Evolutionary conservation across 2,329 filamentous ascomycete species (phyloP), one percentile per base, ranked within the genome.

Genomic region (Xylariomycetidae sp.): DNA sequence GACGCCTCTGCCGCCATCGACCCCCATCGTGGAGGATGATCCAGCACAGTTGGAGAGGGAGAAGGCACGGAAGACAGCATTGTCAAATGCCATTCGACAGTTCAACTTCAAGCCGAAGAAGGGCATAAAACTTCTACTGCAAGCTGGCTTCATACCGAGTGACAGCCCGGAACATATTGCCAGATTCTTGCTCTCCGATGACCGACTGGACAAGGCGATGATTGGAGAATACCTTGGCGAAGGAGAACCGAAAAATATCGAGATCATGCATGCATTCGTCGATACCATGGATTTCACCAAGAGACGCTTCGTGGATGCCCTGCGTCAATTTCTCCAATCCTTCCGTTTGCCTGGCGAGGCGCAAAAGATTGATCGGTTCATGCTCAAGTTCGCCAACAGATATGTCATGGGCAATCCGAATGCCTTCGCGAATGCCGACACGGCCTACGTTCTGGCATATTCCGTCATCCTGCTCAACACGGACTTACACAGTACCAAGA

Each of bases 61-160:
- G 35, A 96, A 96, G 63, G 85, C 89, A 39, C 76, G 83, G 42
- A 98, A 98, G 64, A 96, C 87, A 6, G 92, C 92, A 0, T 65
- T 96, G 40, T 85, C 81, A 32, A 92, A 94, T 49, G 90, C 85
- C 2, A 83, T 95, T 34, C 79, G 82, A 31, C 83, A 87, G 42
- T 98, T 98, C 71, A 98, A 98, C 58, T 95, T 90, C 68, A 98
- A 98, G 58, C 88, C 93, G 0, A 98, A 98, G 60, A 79, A 84
- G 38, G 93, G 92, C 5, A 76, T 98, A 53, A 95, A 95, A 56
- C 64, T 83, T 12, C 63, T 98, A 13, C 56, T 96, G 10, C 74
- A 84, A 17, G 85, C 93, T 43, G 86, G 87, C 0, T 95, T 98
- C 57, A 95, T 98, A 38, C 63, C 74, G 1, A 90, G 83, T 35